Percentiles rank a stretch among this genome's conserved stretches.
Evolutionary conservation across 805 yeast genomes (phyloP).

Genomic region (Grigorovia transvaalensis): DNA sequence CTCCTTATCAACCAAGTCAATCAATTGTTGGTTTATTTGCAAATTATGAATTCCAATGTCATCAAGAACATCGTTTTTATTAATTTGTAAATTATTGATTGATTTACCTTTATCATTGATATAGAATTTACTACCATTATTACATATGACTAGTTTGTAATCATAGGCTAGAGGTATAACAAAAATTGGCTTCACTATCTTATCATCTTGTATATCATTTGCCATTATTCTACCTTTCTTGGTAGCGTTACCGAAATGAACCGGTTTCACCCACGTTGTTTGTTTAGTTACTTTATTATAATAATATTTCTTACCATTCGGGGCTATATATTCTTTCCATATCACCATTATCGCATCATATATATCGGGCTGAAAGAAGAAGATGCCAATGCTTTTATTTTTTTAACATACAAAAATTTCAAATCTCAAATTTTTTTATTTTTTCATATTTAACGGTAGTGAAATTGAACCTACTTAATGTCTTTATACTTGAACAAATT

Average conservation of each 20-base stretch:
- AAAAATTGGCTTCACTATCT: constrained; percentile 7
- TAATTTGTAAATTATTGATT: constrained; percentile 25
- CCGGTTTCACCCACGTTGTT: constrained; percentile 33
- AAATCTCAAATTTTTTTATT: too few relatives aligned
- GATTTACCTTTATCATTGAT: constrained; percentile 22
- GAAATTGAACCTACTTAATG: neutral
- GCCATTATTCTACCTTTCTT: too few relatives aligned
- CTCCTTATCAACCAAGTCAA: constrained; percentile 24
- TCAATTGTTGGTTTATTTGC: constrained; percentile 4
- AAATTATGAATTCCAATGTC: neutral
- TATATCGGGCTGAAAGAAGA: neutral
- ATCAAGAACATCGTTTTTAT: constrained; percentile 9
- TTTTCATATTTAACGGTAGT: too few relatives aligned
- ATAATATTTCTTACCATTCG: constrained; percentile 30
- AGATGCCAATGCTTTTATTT: neutral
- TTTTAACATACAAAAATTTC: neutral
- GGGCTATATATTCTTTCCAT: constrained; percentile 33
- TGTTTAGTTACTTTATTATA: constrained; percentile 30
- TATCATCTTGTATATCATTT: too few relatives aligned
- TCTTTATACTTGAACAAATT: constrained; percentile 1
- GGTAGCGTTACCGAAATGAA: neutral
- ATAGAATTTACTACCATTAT: constrained; percentile 35
- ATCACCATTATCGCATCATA: constrained; percentile 3
- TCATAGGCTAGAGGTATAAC: constrained; percentile 17
- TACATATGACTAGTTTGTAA: constrained; percentile 36